Evolutionary conservation across 2,329 filamentous ascomycete genomes (phyloP).

Genomic region (Bipolaris cookei): DNA sequence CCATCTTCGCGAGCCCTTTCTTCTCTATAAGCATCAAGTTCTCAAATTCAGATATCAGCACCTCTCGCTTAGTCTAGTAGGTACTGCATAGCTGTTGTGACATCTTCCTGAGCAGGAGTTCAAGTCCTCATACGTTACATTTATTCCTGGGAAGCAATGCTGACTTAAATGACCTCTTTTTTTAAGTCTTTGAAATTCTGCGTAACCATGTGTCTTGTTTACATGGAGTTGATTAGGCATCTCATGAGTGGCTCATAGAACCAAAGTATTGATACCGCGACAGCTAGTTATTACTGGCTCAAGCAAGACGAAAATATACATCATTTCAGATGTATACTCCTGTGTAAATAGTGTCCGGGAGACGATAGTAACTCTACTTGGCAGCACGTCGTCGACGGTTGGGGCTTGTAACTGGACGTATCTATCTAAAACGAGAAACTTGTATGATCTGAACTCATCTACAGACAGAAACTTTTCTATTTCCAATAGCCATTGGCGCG

Average conservation of each 20-base stretch:
- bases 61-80: constrained; percentile 20
- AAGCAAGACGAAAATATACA: constrained; percentile 58
- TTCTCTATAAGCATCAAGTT: constrained; percentile 8
- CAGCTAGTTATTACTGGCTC: constrained; percentile 45
- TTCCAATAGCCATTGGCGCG: constrained; percentile 65
- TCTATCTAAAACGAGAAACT: constrained; percentile 55
- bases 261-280: constrained; percentile 62
- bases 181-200: constrained; percentile 39
- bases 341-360: constrained; percentile 59
- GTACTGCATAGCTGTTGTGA: constrained; percentile 19
- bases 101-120: constrained; percentile 23
- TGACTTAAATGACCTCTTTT: constrained; percentile 58
- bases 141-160: constrained; percentile 36
- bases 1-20: too few species aligned
- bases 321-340: constrained; percentile 58
- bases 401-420: constrained; percentile 49
- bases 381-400: constrained; percentile 54
- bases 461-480: constrained; percentile 57
- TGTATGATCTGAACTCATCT: constrained; percentile 41
- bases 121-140: constrained; percentile 22
- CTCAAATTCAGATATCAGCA: constrained; percentile 27
- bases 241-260: constrained; percentile 52
- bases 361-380: constrained; percentile 63
- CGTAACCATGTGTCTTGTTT: constrained; percentile 40
- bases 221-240: constrained; percentile 53